A percentile compares a stretch with the other conserved stretches of the same genome.
Evolutionary conservation across 257 asterid species (phyloP).

Genomic region (Jaltomata sinuosa): DNA sequence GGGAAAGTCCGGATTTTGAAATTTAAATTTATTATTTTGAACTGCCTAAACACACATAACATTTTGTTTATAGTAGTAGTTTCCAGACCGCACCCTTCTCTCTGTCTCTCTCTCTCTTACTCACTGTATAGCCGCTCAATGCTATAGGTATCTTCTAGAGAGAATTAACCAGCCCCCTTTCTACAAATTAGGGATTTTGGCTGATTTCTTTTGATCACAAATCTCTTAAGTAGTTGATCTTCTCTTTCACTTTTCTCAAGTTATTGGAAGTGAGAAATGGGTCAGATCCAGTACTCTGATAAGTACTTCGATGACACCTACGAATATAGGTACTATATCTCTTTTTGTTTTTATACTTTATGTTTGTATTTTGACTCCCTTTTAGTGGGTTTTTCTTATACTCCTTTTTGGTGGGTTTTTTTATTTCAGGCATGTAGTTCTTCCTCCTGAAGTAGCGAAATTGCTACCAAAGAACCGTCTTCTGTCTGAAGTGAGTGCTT

Average conservation of each 20-base stretch:
- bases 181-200: background rate
- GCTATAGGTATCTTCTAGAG: too few relatives aligned
- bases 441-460: conserved; percentile 44
- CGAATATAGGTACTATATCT: conserved; percentile 25
- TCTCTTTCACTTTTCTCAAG: background rate
- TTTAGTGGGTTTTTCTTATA: background rate
- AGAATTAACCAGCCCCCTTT: background rate
- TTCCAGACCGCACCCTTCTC: too few relatives aligned
- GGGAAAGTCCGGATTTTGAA: too few relatives aligned
- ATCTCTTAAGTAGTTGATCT: background rate
- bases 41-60: too few relatives aligned
- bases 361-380: background rate
- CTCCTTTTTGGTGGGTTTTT: background rate
- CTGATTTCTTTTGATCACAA: background rate
- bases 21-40: too few relatives aligned
- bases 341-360: background rate
- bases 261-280: conserved; percentile 20
- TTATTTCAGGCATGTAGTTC: conserved; percentile 30
- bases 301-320: conserved; percentile 38
- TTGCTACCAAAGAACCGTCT: conserved; percentile 37
- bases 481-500: conserved; percentile 27
- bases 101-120: too few relatives aligned
- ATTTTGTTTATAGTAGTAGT: too few relatives aligned
- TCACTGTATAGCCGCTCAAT: too few relatives aligned
- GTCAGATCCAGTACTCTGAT: conserved; percentile 46